These are phyloP conservation scores for Platanus orientalis DNA, from an alignment of 164 flowering plant species.

Conservation along the genomic window DNA sequence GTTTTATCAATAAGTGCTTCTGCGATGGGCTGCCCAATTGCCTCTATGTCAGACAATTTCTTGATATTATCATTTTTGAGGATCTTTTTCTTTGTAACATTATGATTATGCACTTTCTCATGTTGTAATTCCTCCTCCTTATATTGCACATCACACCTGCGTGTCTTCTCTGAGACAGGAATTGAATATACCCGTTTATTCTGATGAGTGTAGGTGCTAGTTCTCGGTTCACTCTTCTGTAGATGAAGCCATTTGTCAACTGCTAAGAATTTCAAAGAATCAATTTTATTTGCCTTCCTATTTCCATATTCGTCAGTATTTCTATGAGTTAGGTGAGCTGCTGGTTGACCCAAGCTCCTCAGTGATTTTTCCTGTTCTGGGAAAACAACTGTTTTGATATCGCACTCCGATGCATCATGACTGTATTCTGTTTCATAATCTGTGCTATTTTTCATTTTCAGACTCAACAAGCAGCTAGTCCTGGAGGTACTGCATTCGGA, in stretches of 20 bases:
- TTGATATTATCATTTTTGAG: constrained; percentile 11
- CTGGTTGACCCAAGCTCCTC: constrained; percentile 14
- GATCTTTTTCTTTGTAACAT: constrained; percentile 4
- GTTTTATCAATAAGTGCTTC: constrained; percentile 13
- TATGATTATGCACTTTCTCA: constrained; percentile 1
- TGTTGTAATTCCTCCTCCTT: not conserved
- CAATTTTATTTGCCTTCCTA: constrained; percentile 6
- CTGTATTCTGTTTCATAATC: constrained; percentile 41
- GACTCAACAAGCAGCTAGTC: constrained; percentile 31
- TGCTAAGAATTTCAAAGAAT: constrained; percentile 12
- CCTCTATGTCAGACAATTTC: constrained; percentile 7
- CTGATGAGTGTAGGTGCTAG: constrained; percentile 13
- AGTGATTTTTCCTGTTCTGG: constrained; percentile 19
- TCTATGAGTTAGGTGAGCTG: constrained; percentile 4
- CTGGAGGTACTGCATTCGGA: constrained; percentile 45
- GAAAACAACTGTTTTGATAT: constrained; percentile 25
- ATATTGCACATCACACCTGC: constrained; percentile 3
- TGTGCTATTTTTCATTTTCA: constrained; percentile 21
- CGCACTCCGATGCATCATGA: constrained; percentile 39
- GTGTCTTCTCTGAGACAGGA: constrained; percentile 25
- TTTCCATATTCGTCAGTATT: constrained; percentile 6
- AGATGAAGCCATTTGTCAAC: constrained; percentile 34
- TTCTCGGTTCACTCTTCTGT: constrained; percentile 22
- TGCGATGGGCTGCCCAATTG: constrained; percentile 3
- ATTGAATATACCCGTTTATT: constrained; percentile 24